Evolutionary conservation across 139 green algal genomes (phyloP).

Genomic region (Coccomyxa sp.): DNA sequence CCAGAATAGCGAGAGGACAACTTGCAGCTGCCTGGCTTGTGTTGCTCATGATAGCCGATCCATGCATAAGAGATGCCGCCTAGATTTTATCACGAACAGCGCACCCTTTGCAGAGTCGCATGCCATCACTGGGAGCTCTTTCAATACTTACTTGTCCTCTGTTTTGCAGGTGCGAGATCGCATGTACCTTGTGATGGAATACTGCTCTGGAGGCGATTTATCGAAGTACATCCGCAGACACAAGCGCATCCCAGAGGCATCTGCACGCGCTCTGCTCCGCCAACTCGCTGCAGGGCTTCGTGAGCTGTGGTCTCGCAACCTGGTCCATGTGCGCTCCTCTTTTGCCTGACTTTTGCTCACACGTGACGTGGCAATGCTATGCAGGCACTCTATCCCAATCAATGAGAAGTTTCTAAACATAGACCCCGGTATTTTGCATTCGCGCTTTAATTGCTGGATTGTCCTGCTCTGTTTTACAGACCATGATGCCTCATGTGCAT

Average conservation of each 20-base stretch:
- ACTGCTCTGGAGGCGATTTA: constrained; percentile 89
- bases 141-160: no score
- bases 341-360: not conserved
- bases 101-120: no score
- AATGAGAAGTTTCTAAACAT: no score
- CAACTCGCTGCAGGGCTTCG: constrained; percentile 84
- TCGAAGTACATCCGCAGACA: constrained; percentile 57
- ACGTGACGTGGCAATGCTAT: not conserved
- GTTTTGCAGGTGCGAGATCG: constrained; percentile 37
- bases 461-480: not conserved
- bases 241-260: constrained; percentile 49
- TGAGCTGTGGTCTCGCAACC: constrained; percentile 73
- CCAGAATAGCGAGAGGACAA: no score
- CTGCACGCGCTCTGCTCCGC: constrained; percentile 70
- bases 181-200: constrained; percentile 92
- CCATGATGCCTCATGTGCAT: not conserved
- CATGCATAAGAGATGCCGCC: no score
- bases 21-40: no score
- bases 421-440: not conserved
- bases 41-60: no score
- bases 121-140: no score
- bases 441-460: not conserved
- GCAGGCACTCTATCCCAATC: no score
- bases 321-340: constrained; percentile 76
- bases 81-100: no score